Evolutionary conservation across 257 asterid genomes (phyloP).

Genomic region (Gentiana straminea): DNA sequence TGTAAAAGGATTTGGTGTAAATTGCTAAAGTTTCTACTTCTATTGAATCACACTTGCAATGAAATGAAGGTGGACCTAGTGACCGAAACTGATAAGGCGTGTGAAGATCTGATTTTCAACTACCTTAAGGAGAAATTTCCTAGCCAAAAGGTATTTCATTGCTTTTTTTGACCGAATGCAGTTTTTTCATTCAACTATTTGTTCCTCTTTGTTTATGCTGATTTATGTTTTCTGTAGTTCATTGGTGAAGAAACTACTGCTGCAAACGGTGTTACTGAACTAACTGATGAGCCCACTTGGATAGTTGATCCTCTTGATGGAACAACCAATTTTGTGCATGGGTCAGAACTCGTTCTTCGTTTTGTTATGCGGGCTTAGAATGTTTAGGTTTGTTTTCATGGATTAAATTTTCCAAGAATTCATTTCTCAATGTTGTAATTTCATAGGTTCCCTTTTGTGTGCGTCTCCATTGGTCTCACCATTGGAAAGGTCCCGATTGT

Average conservation of each 20-base stretch:
- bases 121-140: constrained; percentile 55
- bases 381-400: background rate
- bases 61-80: constrained; percentile 76
- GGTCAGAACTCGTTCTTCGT: constrained; percentile 32
- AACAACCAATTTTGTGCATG: constrained; percentile 94
- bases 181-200: background rate
- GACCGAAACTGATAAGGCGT: constrained; percentile 86
- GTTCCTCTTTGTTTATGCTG: background rate
- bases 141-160: constrained; percentile 48
- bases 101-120: constrained; percentile 74
- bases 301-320: constrained; percentile 97
- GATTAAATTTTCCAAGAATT: constrained; percentile 4
- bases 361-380: background rate
- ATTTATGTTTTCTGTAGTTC: constrained; percentile 32
- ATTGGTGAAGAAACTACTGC: constrained; percentile 98
- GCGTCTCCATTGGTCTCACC: constrained; percentile 88
- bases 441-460: constrained; percentile 75
- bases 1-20: background rate
- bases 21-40: background rate
- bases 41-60: background rate
- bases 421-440: constrained; percentile 9
- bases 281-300: constrained; percentile 97
- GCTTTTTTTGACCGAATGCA: background rate
- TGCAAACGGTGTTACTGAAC: constrained; percentile 54
- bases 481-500: constrained; percentile 57